A percentile compares a stretch with the other conserved stretches of the same genome.
phyloP scores from a whole-genome alignment of 163 green algal species.

The Chloromonas sp. region DNA sequence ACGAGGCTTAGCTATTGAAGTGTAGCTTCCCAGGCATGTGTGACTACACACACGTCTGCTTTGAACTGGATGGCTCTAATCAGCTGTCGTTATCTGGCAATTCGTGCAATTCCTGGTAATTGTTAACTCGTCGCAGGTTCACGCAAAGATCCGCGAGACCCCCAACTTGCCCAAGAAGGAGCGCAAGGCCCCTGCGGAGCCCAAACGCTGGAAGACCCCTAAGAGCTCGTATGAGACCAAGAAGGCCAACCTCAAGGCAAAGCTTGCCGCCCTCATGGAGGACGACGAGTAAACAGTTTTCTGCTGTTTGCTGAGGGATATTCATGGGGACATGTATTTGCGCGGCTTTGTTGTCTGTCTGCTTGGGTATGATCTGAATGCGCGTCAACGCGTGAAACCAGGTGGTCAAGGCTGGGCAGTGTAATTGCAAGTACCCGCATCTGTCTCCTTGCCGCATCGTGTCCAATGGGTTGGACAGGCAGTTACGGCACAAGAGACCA shows the following conservation, averaged over 20 bases:
- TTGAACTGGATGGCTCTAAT: not conserved
- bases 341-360: no score
- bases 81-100: not conserved
- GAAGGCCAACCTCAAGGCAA: slow-evolving; percentile 90
- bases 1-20: no score
- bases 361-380: no score
- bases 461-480: no score
- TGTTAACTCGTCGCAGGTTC: slow-evolving; percentile 58
- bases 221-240: slow-evolving; percentile 97
- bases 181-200: slow-evolving; percentile 62
- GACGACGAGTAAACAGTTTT: slow-evolving; percentile 27
- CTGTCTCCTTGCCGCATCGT: no score
- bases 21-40: no score
- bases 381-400: no score
- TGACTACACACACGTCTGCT: not conserved
- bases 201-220: slow-evolving; percentile 68
- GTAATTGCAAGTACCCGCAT: no score
- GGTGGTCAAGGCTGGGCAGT: no score
- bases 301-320: no score
- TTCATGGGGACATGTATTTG: no score
- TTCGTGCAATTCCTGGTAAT: not conserved
- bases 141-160: slow-evolving; percentile 88
- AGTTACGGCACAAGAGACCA: no score
- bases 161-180: slow-evolving; percentile 66
- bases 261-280: slow-evolving; percentile 61